These are phyloP conservation scores for Backusella morwellensis DNA, from an alignment of 192 early-diverging fungal genomes.

Conservation along the genomic window DNA sequence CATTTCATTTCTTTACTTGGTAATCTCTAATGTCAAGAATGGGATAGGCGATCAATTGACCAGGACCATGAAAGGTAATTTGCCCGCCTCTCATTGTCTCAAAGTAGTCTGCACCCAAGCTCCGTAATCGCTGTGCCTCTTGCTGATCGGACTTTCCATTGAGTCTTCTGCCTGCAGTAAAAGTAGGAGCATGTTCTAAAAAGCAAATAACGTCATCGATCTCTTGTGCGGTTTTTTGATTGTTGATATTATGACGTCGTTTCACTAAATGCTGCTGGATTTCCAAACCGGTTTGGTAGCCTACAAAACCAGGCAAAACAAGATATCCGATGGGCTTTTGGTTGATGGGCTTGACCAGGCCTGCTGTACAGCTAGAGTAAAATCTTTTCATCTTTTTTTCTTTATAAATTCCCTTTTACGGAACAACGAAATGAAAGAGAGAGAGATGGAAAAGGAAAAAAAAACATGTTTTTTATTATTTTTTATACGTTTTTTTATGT, in stretches of 20 bases:
- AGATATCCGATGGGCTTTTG: slow-evolving; percentile 23
- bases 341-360: neutral
- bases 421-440: neutral
- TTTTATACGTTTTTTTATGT: neutral
- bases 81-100: slow-evolving; percentile 88
- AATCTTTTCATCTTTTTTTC: neutral
- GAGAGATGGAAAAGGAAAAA: neutral
- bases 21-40: slow-evolving; percentile 77
- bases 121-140: slow-evolving; percentile 50
- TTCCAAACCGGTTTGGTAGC: slow-evolving; percentile 56
- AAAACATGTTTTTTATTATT: neutral
- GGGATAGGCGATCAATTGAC: slow-evolving; percentile 95
- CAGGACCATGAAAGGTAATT: slow-evolving; percentile 96
- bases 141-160: slow-evolving; percentile 47
- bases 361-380: neutral
- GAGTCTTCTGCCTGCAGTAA: slow-evolving; percentile 87
- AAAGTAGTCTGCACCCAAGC: slow-evolving; percentile 70
- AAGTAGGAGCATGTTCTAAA: slow-evolving; percentile 87
- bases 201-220: slow-evolving; percentile 52
- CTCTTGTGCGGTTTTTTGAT: slow-evolving; percentile 7
- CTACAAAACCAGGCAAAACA: slow-evolving; percentile 1
- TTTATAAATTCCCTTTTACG: slow-evolving; percentile 5
- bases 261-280: slow-evolving; percentile 62
- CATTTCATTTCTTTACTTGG: slow-evolving; percentile 38
- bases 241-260: slow-evolving; percentile 43